Conservation (phyloP, 805 yeast genomes). For the Lipomyces spencermartinsiae region DNA sequence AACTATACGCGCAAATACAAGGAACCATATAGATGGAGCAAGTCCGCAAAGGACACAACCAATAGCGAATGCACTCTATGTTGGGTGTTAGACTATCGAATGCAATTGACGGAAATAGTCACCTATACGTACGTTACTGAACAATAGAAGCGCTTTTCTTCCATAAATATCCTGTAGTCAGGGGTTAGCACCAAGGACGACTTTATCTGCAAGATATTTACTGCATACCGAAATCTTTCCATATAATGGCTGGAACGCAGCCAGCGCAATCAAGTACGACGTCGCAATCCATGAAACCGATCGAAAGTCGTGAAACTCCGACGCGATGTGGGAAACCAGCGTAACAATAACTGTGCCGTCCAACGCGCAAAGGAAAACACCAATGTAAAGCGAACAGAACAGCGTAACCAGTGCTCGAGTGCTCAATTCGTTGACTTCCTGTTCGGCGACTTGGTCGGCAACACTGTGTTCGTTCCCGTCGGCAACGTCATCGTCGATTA, state of each 20-base stretch:
- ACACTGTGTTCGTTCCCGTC: background rate
- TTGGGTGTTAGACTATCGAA: conserved; percentile 43
- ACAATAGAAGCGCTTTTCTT: conserved; percentile 33
- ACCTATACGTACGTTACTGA: conserved; percentile 24
- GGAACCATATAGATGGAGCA: conserved; percentile 44
- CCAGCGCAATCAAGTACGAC: conserved; percentile 68
- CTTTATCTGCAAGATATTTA: background rate
- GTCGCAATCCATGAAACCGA: conserved; percentile 76
- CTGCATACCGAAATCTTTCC: conserved; percentile 56
- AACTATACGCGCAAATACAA: conserved; percentile 58
- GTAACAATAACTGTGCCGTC: conserved; percentile 63
- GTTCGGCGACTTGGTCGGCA: conserved; percentile 26
- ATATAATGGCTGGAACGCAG: conserved; percentile 78
- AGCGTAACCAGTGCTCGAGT: conserved; percentile 34
- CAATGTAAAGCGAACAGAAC: conserved; percentile 44
- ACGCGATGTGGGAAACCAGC: conserved; percentile 59
- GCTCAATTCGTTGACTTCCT: conserved; percentile 32
- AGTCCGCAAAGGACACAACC: conserved; percentile 61
- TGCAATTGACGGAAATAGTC: conserved; percentile 50
- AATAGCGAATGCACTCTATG: conserved; percentile 50
- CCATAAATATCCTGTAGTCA: conserved; percentile 32
- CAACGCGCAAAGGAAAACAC: conserved; percentile 57
- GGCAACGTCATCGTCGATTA: conserved; percentile 20
- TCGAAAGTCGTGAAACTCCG: conserved; percentile 60
- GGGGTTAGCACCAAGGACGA: too few species aligned